Evolutionary conservation across 140 eudicot species (phyloP).

Genomic region (Flaveria floridana): DNA sequence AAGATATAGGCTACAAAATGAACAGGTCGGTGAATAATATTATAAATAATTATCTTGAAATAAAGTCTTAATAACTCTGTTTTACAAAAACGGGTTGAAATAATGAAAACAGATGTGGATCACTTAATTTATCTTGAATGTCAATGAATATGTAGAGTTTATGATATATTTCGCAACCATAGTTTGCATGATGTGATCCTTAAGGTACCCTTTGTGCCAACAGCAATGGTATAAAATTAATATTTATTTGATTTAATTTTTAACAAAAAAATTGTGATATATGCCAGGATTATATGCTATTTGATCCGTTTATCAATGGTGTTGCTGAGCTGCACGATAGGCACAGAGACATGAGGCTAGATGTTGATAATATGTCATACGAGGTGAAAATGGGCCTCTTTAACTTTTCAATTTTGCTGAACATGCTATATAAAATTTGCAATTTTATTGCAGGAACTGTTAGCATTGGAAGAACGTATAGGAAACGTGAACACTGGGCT

Average conservation of each 20-base stretch:
- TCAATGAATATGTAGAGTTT: slow-evolving; percentile 3
- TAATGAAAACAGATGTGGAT: background rate
- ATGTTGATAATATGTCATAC: slow-evolving; percentile 89
- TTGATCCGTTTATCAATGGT: slow-evolving; percentile 62
- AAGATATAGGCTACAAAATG: background rate
- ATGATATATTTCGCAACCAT: slow-evolving; percentile 7
- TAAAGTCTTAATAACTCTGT: background rate
- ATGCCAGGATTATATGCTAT: slow-evolving; percentile 63
- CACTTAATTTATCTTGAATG: background rate
- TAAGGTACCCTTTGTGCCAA: slow-evolving; percentile 14
- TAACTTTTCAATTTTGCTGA: background rate
- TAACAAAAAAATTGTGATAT: slow-evolving; percentile 1
- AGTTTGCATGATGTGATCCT: slow-evolving; percentile 16
- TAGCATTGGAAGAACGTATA: slow-evolving; percentile 81
- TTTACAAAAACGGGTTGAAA: background rate
- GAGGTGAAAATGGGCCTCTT: slow-evolving; percentile 49
- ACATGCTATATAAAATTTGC: background rate
- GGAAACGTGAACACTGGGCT: slow-evolving; percentile 77
- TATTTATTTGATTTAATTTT: slow-evolving; percentile 16
- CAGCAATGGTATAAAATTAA: background rate
- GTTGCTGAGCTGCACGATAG: slow-evolving; percentile 72
- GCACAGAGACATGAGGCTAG: slow-evolving; percentile 89
- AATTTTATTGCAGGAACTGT: slow-evolving; percentile 52
- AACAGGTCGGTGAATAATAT: background rate
- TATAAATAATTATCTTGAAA: background rate